phyloP scores from a whole-genome alignment of 192 early-diverging fungal species.

The Coemansia sp. region DNA sequence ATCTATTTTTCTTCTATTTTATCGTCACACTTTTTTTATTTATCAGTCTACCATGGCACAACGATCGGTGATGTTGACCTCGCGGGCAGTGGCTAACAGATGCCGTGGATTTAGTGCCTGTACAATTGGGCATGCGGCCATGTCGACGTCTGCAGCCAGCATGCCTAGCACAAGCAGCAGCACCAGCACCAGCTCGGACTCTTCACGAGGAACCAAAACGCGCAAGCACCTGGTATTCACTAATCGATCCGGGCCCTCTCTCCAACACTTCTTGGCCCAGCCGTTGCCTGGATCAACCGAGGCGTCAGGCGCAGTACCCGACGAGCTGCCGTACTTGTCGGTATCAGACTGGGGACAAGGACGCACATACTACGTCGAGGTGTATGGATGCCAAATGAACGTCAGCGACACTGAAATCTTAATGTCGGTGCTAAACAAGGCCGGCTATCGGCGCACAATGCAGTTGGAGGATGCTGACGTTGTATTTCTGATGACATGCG shows the following conservation, averaged over 20 bases:
- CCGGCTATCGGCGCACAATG: conserved; percentile 65
- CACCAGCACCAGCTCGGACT: neutral
- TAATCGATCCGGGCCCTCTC: conserved; percentile 48
- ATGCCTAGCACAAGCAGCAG: neutral
- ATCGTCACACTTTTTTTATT: no score
- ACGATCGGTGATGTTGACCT: neutral
- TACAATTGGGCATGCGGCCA: neutral
- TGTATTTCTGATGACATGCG: conserved; percentile 75
- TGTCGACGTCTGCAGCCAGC: neutral
- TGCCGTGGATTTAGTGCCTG: neutral
- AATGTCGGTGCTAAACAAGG: conserved; percentile 67
- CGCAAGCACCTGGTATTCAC: conserved; percentile 46
- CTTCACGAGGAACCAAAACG: neutral
- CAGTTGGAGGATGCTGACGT: conserved; percentile 61
- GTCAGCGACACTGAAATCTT: conserved; percentile 79
- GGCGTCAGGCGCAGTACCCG: conserved; percentile 16
- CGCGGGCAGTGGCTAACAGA: neutral
- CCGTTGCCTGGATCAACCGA: conserved; percentile 5
- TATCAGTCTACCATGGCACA: neutral
- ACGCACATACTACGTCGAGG: conserved; percentile 71
- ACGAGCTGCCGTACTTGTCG: conserved; percentile 44
- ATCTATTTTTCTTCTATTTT: no score
- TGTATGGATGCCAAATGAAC: conserved; percentile 85
- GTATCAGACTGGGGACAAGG: conserved; percentile 58
- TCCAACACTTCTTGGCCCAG: conserved; percentile 54